Conservation (phyloP, 2,329 filamentous ascomycete species). For the Elsinoe batatas region DNA sequence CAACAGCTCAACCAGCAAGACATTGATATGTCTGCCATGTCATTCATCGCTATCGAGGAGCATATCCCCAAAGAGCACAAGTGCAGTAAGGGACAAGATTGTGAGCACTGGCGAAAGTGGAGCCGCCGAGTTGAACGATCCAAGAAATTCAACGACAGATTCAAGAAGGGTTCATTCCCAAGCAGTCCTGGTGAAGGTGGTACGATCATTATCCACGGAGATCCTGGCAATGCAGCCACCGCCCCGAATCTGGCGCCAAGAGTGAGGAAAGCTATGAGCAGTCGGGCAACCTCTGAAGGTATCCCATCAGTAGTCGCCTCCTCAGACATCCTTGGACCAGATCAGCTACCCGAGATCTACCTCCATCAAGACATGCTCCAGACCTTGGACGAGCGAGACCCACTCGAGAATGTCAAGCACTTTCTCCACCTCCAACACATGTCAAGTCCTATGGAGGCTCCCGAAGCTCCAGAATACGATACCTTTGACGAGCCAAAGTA, state of each 20-base stretch:
- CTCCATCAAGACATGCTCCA: conserved; percentile 66
- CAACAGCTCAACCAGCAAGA: conserved; percentile 60
- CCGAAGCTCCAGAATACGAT: conserved; percentile 52
- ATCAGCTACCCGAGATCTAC: conserved; percentile 50
- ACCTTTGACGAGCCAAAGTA: conserved; percentile 27
- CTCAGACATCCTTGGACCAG: conserved; percentile 76
- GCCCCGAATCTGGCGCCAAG: conserved; percentile 42
- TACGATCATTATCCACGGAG: conserved; percentile 65
- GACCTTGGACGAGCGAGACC: conserved; percentile 61
- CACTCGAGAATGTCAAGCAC: conserved; percentile 86
- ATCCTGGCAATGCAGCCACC: conserved; percentile 67
- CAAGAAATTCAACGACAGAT: conserved; percentile 2
- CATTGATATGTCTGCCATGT: conserved; percentile 57
- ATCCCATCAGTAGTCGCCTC: conserved; percentile 80
- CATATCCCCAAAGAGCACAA: conserved; percentile 73
- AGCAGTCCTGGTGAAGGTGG: conserved; percentile 53
- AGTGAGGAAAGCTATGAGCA: conserved; percentile 25
- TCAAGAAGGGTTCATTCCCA: conserved; percentile 47
- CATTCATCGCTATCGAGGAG: conserved; percentile 87
- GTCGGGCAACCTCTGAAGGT: conserved; percentile 61
- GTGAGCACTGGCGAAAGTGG: conserved; percentile 70
- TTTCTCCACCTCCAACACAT: conserved; percentile 79
- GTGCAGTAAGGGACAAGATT: conserved; percentile 79
- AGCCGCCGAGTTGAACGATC: conserved; percentile 57
- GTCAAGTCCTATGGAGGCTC: conserved; percentile 41